phyloP scores from a whole-genome alignment of 2,329 filamentous ascomycete genomes.

The Metarhizium album region DNA sequence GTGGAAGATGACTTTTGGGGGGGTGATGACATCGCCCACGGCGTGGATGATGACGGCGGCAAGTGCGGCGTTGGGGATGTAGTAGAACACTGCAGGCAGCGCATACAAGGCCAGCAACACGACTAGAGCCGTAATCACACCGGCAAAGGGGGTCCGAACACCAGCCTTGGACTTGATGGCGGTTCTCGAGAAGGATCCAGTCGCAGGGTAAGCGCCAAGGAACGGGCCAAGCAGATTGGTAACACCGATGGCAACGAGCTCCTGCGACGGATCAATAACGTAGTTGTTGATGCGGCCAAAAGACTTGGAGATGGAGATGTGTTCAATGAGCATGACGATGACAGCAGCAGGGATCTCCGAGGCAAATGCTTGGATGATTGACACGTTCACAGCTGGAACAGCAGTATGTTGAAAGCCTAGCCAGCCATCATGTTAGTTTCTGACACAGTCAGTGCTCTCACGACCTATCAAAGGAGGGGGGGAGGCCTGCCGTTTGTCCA shows the following conservation, averaged over 20 bases:
- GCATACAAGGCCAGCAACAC: constrained; percentile 80
- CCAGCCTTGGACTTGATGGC: constrained; percentile 93
- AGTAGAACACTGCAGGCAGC: constrained; percentile 74
- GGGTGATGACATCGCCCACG: constrained; percentile 74
- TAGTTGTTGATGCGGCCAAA: constrained; percentile 77
- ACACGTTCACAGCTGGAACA: constrained; percentile 49
- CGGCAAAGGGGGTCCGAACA: constrained; percentile 76
- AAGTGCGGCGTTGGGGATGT: constrained; percentile 68
- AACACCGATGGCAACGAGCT: constrained; percentile 67
- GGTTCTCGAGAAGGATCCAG: constrained; percentile 81
- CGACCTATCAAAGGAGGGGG: neutral
- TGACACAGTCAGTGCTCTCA: neutral
- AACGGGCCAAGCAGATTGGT: constrained; percentile 68
- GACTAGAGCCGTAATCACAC: constrained; percentile 71
- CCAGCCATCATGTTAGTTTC: neutral
- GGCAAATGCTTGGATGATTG: constrained; percentile 52
- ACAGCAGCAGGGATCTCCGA: constrained; percentile 60
- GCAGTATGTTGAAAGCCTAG: constrained; percentile 59
- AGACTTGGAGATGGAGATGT: constrained; percentile 75
- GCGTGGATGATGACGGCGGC: constrained; percentile 85
- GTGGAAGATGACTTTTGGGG: constrained; percentile 72
- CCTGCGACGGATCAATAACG: constrained; percentile 68
- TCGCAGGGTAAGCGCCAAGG: constrained; percentile 74
- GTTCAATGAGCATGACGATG: constrained; percentile 70
- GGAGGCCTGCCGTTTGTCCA: no score